These are phyloP conservation scores for Sanghuangporus sanghuang DNA, from an alignment of 1,284 basidiomycete species.

Conservation along the genomic window DNA sequence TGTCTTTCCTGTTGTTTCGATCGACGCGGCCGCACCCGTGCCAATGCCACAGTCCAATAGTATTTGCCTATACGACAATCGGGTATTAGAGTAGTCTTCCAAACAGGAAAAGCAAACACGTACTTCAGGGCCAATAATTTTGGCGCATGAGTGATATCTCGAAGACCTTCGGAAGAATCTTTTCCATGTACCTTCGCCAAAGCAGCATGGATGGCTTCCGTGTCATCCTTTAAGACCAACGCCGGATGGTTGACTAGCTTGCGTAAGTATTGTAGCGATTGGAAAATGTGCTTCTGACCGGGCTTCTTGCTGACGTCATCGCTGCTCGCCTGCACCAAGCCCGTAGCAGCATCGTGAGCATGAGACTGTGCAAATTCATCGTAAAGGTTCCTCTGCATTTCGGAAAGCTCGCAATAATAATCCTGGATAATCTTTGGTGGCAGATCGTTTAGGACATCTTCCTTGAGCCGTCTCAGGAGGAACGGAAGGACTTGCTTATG, in stretches of 20 bases:
- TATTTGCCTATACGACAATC: constrained; percentile 64
- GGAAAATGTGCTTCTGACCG: constrained; percentile 85
- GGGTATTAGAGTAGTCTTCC: not conserved
- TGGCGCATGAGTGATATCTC: constrained; percentile 88
- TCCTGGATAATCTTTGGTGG: constrained; percentile 99
- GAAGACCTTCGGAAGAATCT: constrained; percentile 41
- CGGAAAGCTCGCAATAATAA: constrained; percentile 97
- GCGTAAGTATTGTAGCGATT: constrained; percentile 93
- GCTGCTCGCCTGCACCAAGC: constrained; percentile 44
- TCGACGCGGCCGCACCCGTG: constrained; percentile 34
- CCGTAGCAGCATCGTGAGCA: constrained; percentile 61
- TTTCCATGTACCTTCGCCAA: constrained; percentile 49
- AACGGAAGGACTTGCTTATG: constrained; percentile 99
- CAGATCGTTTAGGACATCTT: constrained; percentile 94
- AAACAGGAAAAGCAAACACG: constrained; percentile 25
- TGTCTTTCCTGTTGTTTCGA: constrained; percentile 50
- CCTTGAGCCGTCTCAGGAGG: constrained; percentile 92
- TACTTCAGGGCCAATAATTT: constrained; percentile 90
- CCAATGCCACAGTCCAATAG: constrained; percentile 95
- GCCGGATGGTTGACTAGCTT: constrained; percentile 98
- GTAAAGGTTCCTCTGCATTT: constrained; percentile 89
- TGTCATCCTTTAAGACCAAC: constrained; percentile 73
- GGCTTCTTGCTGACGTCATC: constrained; percentile 34
- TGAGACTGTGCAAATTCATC: constrained; percentile 88
- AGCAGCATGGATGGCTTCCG: constrained; percentile 57